Percentiles rank a stretch among this genome's conserved stretches.
Evolutionary conservation across 495 filamentous ascomycete species (phyloP).

Genomic region (Filosporella fistucella): DNA sequence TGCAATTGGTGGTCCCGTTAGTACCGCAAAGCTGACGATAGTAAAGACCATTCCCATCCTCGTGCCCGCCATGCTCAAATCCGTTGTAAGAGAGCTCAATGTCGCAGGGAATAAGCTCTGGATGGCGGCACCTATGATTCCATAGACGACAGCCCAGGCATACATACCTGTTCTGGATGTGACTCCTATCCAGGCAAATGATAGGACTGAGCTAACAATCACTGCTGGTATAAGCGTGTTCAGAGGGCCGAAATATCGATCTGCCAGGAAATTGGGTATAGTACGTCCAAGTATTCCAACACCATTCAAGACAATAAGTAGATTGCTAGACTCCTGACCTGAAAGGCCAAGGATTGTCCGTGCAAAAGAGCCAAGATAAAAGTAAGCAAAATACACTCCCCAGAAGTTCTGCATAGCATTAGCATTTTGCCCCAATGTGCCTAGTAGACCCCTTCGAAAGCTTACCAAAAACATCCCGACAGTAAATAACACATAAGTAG

Average conservation of each 20-base stretch:
- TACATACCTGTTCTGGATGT: constrained; percentile 42
- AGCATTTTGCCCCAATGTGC: background rate
- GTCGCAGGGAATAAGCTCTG: constrained; percentile 64
- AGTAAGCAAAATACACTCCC: constrained; percentile 67
- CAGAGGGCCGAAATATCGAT: constrained; percentile 55
- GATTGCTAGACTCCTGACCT: constrained; percentile 46
- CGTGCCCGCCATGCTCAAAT: constrained; percentile 63
- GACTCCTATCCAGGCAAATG: constrained; percentile 60
- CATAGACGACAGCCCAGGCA: constrained; percentile 57
- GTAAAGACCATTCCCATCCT: constrained; percentile 79
- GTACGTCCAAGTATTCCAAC: constrained; percentile 57
- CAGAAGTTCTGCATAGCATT: constrained; percentile 41
- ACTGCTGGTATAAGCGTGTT: constrained; percentile 58
- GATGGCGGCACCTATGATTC: constrained; percentile 59
- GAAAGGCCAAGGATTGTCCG: constrained; percentile 47
- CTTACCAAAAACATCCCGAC: constrained; percentile 49
- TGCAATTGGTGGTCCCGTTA: constrained; percentile 73
- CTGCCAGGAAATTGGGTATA: constrained; percentile 54
- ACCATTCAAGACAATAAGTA: constrained; percentile 66
- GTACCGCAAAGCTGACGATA: constrained; percentile 65
- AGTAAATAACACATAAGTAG: constrained; percentile 62
- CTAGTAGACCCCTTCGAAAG: background rate
- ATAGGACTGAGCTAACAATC: constrained; percentile 43
- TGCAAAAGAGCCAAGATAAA: constrained; percentile 59
- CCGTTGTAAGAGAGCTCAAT: constrained; percentile 54